phyloP scores from a whole-genome alignment of 2,329 filamentous ascomycete genomes.

The Aspergillus sp. region DNA sequence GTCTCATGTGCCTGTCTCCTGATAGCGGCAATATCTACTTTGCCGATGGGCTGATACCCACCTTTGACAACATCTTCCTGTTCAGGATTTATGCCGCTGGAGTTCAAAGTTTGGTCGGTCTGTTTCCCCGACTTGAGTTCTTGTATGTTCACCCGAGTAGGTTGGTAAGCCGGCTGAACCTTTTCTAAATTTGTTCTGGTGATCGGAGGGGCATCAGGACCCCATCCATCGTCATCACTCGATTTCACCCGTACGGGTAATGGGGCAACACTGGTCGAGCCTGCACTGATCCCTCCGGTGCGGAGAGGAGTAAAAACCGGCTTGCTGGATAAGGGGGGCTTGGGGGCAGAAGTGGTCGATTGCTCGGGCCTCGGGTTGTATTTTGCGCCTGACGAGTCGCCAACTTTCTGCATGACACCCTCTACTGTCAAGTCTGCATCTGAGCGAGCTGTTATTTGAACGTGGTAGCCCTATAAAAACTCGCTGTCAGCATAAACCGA shows the following conservation, averaged over 20 bases:
- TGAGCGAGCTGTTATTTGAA: slow-evolving; percentile 93
- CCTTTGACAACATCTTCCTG: slow-evolving; percentile 76
- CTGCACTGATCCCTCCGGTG: slow-evolving; percentile 59
- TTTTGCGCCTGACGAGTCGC: slow-evolving; percentile 91
- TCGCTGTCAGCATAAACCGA: slow-evolving; percentile 1
- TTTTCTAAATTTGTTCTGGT: slow-evolving; percentile 86
- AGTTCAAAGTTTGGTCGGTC: slow-evolving; percentile 56
- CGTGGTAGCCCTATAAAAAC: slow-evolving; percentile 75
- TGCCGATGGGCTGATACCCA: slow-evolving; percentile 89
- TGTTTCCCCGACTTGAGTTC: slow-evolving; percentile 73
- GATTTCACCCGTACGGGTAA: slow-evolving; percentile 50
- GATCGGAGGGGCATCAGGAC: slow-evolving; percentile 85
- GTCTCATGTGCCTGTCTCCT: slow-evolving; percentile 69
- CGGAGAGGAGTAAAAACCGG: slow-evolving; percentile 83
- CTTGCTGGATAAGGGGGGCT: slow-evolving; percentile 76
- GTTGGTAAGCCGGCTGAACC: slow-evolving; percentile 88
- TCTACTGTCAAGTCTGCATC: slow-evolving; percentile 86
- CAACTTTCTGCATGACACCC: slow-evolving; percentile 85
- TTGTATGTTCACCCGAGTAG: slow-evolving; percentile 91
- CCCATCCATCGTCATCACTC: slow-evolving; percentile 87
- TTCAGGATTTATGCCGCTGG: slow-evolving; percentile 48
- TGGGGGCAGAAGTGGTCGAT: slow-evolving; percentile 53
- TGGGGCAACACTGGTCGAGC: slow-evolving; percentile 58
- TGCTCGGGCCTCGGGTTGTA: slow-evolving; percentile 72
- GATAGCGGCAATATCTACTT: slow-evolving; percentile 94